A percentile compares a stretch with the other conserved stretches of the same genome.
These are phyloP conservation scores for Nidularia pulvinata DNA, from an alignment of 768 basidiomycete genomes.

Conservation along the genomic window DNA sequence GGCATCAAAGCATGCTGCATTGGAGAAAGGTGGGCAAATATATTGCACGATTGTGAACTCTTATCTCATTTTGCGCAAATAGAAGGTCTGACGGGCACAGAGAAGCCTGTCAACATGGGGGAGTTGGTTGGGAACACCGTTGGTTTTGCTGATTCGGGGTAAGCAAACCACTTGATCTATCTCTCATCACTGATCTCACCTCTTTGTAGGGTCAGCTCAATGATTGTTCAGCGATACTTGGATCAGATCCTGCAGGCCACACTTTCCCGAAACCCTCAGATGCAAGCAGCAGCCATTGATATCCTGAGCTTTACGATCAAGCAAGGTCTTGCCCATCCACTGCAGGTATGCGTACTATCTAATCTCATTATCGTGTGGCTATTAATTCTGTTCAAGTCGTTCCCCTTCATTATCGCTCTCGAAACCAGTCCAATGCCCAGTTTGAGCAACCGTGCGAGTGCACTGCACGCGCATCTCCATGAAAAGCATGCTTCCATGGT, in stretches of 20 bases:
- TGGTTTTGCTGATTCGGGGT: conserved; percentile 98
- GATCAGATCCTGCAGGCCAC: conserved; percentile 80
- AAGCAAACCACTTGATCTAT: conserved; percentile 15
- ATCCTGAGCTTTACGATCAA: conserved; percentile 92
- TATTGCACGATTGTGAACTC: neutral
- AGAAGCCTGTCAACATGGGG: conserved; percentile 76
- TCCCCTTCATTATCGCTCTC: conserved; percentile 91
- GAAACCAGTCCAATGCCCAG: conserved; percentile 73
- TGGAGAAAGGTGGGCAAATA: conserved; percentile 59
- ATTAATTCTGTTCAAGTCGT: conserved; percentile 50
- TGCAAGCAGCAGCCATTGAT: conserved; percentile 86
- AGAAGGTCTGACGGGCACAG: conserved; percentile 43
- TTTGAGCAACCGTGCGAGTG: conserved; percentile 74
- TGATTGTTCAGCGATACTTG: conserved; percentile 92
- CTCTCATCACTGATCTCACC: neutral
- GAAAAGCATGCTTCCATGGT: conserved; percentile 88
- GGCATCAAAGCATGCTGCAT: conserved; percentile 71
- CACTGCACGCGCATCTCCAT: conserved; percentile 81
- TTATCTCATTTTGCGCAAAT: conserved; percentile 3
- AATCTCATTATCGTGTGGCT: neutral
- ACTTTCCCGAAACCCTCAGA: conserved; percentile 64
- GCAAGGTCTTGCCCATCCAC: conserved; percentile 94
- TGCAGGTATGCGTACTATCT: conserved; percentile 56
- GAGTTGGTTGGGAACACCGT: conserved; percentile 95
- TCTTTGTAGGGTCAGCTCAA: conserved; percentile 80